phyloP scores from a whole-genome alignment of 2,329 filamentous ascomycete species.

The Aspergillus neoniger region DNA sequence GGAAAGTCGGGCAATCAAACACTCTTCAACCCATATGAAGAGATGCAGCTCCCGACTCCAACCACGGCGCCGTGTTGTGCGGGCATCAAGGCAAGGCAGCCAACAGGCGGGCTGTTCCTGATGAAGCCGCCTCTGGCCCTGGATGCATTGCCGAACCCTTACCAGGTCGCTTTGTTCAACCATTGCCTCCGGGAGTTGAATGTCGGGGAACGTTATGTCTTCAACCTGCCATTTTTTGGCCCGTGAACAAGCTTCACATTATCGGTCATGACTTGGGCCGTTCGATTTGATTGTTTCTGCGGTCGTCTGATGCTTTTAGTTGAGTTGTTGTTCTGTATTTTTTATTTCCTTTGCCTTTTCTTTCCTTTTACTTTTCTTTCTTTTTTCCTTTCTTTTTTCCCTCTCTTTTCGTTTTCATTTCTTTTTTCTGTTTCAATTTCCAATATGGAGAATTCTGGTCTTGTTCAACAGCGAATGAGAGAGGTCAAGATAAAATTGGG shows the following conservation, averaged over 20 bases:
- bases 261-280: too few relatives aligned
- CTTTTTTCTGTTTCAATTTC: background rate
- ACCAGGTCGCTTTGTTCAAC: background rate
- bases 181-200: background rate
- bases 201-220: background rate
- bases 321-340: background rate
- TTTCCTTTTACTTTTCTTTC: background rate
- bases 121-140: background rate
- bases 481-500: conserved; percentile 10
- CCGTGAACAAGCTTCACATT: background rate
- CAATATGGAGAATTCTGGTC: background rate
- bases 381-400: too few relatives aligned
- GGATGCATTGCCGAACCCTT: background rate
- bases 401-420: background rate
- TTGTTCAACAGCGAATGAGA: background rate
- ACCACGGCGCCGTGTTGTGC: background rate
- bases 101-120: background rate
- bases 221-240: background rate
- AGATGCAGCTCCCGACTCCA: background rate
- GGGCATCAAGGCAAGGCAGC: background rate
- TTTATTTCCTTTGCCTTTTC: background rate
- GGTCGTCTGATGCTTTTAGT: too few relatives aligned
- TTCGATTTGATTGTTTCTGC: background rate
- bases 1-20: background rate
- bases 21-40: background rate